Evolutionary conservation across 805 yeast species (phyloP), one percentile per base, ranked within the genome.

Genomic region (Saturnispora saitoi): DNA sequence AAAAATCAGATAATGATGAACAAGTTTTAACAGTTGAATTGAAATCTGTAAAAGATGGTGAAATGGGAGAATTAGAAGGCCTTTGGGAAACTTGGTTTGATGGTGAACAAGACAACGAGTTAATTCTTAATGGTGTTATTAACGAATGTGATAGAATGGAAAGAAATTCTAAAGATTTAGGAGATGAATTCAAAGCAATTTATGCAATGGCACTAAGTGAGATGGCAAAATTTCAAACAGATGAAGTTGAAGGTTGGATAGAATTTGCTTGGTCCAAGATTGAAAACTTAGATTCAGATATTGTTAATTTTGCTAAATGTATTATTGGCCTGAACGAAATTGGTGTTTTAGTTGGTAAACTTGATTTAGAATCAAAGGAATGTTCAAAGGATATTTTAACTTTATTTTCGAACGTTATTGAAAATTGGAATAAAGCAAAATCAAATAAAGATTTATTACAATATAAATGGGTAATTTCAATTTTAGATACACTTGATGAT

Each of bases 91-190:
- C 86, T 3, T 86, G 78, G 65, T 57, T 67, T 38, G 62, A 69
- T 4, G 71, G 83, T 2, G 78, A 75, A 4, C 76, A 76, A 49
- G 83, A 81, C 20, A 77, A 76, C 54, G 86, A 82, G 59, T 66
- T 80, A 51, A 73, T 85, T 32, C 61, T 85, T 50, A 85, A 89
- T 58, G 97, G 96, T 22, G 74, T 90, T 4, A 76, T 91, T n/a
- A 96, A 90, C 58, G 97, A 91, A 62, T 85, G 95, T 68, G 96
- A 91, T 59, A 68, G 95, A 44, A 62, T 88, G 31, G 70, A 89
- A 54, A 71, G 90, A 60, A 71, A 73, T 48, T 54, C 68, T 41
- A 52, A 58, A 42, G 60, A 66, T 4, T 49, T 76, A 26, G 71
- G 75, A 26, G 77, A 76, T 32, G 71, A 69, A 40, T 86, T 89